Conservation (phyloP, 129 eudicot species). For the Scalesia atractyloides region DNA sequence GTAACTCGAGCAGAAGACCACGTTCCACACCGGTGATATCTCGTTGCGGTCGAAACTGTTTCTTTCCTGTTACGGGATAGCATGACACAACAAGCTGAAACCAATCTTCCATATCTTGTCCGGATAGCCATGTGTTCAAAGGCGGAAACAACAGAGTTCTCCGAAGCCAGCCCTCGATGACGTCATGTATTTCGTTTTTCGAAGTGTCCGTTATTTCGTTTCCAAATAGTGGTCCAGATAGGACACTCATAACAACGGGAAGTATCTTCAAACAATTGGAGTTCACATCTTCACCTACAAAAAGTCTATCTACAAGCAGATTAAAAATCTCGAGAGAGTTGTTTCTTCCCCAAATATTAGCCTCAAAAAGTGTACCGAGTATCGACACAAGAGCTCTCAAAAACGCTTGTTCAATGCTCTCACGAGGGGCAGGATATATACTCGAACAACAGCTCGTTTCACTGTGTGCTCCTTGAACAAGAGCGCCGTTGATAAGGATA, state of each 20-base stretch:
- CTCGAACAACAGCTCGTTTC: constrained; percentile 44
- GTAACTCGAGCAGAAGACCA: constrained; percentile 25
- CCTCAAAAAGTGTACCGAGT: constrained; percentile 49
- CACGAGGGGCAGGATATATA: constrained; percentile 34
- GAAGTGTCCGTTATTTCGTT: constrained; percentile 30
- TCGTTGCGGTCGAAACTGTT: constrained; percentile 55
- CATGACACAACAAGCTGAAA: constrained; percentile 35
- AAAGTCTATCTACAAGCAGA: constrained; percentile 55
- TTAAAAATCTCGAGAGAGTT: constrained; percentile 58
- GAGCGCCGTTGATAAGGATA: constrained; percentile 86
- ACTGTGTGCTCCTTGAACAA: constrained; percentile 49
- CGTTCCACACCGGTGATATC: constrained; percentile 55
- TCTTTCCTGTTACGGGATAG: constrained; percentile 56
- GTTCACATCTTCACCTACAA: constrained; percentile 62
- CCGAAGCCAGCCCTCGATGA: constrained; percentile 68
- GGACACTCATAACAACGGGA: constrained; percentile 63
- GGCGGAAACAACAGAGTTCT: constrained; percentile 58
- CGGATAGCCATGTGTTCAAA: constrained; percentile 62
- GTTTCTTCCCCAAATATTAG: constrained; percentile 66
- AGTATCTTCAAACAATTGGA: constrained; percentile 63
- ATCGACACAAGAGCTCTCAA: constrained; percentile 68
- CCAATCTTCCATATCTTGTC: constrained; percentile 87
- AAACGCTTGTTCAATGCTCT: constrained; percentile 46
- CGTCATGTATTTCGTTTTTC: constrained; percentile 37
- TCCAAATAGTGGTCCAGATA: constrained; percentile 49